These are phyloP conservation scores for Debaryomycetaceae sp. DNA, from an alignment of 1,139 yeast species.

Conservation along the genomic window DNA sequence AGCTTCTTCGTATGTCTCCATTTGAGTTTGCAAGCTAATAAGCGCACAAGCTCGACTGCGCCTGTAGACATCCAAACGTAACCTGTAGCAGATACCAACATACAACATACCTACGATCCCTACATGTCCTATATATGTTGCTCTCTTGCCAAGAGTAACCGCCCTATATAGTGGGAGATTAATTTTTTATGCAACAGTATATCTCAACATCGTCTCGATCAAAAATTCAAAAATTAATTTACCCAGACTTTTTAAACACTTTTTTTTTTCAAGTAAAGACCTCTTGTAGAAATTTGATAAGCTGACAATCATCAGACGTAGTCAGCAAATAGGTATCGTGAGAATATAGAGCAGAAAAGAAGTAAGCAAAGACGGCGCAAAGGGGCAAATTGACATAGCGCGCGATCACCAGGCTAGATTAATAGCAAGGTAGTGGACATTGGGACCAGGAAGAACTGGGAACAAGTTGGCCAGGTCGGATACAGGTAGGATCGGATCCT, in stretches of 20 bases:
- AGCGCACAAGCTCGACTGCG: too few relatives aligned
- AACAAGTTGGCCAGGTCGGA: background rate
- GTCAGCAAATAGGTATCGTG: background rate
- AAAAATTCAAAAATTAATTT: background rate
- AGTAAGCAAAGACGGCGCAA: background rate
- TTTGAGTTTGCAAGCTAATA: too few relatives aligned
- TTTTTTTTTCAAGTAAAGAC: background rate
- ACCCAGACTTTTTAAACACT: background rate
- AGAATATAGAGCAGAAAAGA: background rate
- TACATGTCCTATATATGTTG: too few relatives aligned
- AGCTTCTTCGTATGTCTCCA: too few relatives aligned
- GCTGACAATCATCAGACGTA: background rate
- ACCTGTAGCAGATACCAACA: too few relatives aligned
- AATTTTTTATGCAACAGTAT: too few relatives aligned
- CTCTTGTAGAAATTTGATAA: too few relatives aligned
- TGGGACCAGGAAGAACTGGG: background rate
- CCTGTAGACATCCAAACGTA: too few relatives aligned
- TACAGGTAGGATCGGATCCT: too few relatives aligned
- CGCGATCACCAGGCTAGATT: background rate
- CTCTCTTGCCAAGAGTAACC: too few relatives aligned
- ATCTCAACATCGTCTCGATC: background rate
- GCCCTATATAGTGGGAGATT: too few relatives aligned
- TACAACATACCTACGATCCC: too few relatives aligned
- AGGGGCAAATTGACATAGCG: background rate
- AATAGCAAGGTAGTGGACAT: background rate